phyloP scores from a whole-genome alignment of 2,329 filamentous ascomycete genomes.

The Myriosclerotinia scirpicola region DNA sequence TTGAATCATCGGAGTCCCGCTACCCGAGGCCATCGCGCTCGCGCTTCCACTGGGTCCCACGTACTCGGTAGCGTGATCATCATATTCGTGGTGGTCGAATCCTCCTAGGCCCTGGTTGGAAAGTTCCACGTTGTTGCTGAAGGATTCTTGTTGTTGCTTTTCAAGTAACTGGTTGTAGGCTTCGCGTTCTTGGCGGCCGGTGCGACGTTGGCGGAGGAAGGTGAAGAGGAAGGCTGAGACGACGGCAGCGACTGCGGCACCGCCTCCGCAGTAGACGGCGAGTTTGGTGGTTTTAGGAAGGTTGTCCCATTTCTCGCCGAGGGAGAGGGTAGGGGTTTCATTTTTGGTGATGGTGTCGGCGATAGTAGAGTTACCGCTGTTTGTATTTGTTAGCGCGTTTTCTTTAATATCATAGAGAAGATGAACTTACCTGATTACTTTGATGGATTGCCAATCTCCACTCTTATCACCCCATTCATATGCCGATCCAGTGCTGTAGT shows the following conservation, averaged over 20 bases:
- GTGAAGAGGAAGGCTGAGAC: conserved; percentile 50
- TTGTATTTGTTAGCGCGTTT: conserved; percentile 30
- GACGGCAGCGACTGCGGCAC: conserved; percentile 47
- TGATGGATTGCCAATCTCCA: conserved; percentile 65
- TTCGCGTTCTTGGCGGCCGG: conserved; percentile 53
- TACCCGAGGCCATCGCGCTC: conserved; percentile 1
- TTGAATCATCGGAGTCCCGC: conserved; percentile 3
- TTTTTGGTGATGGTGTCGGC: conserved; percentile 45
- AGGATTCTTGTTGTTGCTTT: conserved; percentile 37
- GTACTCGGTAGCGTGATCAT: conserved; percentile 23
- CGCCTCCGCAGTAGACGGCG: conserved; percentile 53
- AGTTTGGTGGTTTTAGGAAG: conserved; percentile 53
- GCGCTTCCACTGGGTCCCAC: conserved; percentile 16
- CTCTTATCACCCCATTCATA: conserved; percentile 64
- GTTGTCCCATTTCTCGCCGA: conserved; percentile 55
- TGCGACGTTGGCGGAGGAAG: conserved; percentile 56
- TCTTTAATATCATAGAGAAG: not conserved
- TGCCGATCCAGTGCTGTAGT: conserved; percentile 59
- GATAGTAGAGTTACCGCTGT: conserved; percentile 58
- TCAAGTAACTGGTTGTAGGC: conserved; percentile 39
- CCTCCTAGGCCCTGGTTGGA: conserved; percentile 38
- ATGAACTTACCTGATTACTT: conserved; percentile 51
- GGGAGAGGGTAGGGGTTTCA: conserved; percentile 42
- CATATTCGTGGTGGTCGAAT: conserved; percentile 32
- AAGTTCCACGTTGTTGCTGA: conserved; percentile 36